Evolutionary conservation across 1,284 basidiomycete species (phyloP), one percentile per base, ranked within the genome.

Genomic region (Sphagnurus paluster): DNA sequence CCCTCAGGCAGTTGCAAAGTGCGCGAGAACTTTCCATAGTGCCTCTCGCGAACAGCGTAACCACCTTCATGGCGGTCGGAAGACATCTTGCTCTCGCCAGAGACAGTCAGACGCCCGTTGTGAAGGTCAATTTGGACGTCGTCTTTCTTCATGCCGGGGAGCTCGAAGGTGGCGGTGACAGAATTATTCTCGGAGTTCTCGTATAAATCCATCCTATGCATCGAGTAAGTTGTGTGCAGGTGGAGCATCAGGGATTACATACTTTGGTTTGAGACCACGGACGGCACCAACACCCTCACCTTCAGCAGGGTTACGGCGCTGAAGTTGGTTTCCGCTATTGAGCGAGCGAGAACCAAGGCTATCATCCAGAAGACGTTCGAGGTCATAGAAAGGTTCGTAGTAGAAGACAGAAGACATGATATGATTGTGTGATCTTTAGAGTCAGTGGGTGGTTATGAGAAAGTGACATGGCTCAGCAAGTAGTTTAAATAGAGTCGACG

Each of bases 321-420:
- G 52, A 16, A 43, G 25, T n/a, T 54, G 47, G 17, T 33, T 29
- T n/a, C 7, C 29, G 23, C 26, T 24, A 20, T 21, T 39, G 25
- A 32, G 20, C n/a, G 29, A 41, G n/a, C 44, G 52, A 30, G 70
- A 49, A 20, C 55, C 60, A 47, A 76, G 63, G 2, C 70, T 66
- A 24, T 78, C 70, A 53, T 79, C 74, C 41, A 80, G 67, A 56
- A 79, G 62, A 51, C 71, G 72, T 25, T 77, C 74, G 37, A 78
- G 70, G 52, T 76, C 72, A 56, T 70, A 71, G 66, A 74, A 70
- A 19, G 77, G 75, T 42, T 79, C 74, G 63, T 75, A 73, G 59
- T 66, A 63, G 60, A 68, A 71, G 53, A 70, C 21, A 39, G 72
- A 26, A 7, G 25, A 71, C 56, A n/a, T n/a, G n/a, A n/a, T n/a